Evolutionary conservation across 2,329 filamentous ascomycete genomes (phyloP).

Genomic region (Helotiales sp.): DNA sequence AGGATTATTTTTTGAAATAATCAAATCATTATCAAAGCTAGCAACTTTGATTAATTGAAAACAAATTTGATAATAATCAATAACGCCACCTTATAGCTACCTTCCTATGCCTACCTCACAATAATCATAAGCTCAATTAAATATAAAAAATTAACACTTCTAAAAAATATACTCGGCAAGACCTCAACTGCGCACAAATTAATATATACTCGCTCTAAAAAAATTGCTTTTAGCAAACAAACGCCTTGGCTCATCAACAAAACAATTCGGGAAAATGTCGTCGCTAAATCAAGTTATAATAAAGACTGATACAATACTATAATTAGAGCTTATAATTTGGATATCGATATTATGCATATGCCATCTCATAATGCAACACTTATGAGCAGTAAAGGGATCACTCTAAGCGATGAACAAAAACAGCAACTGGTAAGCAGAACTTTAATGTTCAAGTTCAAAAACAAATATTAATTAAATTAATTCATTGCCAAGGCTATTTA

Average conservation of each 20-base stretch:
- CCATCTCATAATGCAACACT: slow-evolving; percentile 31
- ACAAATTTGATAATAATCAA: not conserved
- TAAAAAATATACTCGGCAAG: slow-evolving; percentile 5
- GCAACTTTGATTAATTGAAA: not conserved
- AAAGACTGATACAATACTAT: slow-evolving; percentile 65
- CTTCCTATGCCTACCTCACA: not conserved
- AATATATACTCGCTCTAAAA: not conserved
- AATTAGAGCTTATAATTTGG: slow-evolving; percentile 66
- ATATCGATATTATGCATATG: slow-evolving; percentile 55
- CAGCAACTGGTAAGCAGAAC: slow-evolving; percentile 20
- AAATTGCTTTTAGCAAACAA: slow-evolving; percentile 49
- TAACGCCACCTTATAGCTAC: not conserved
- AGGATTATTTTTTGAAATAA: not conserved
- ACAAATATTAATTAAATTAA: slow-evolving; percentile 5
- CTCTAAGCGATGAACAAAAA: slow-evolving; percentile 39
- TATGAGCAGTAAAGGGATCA: slow-evolving; percentile 41
- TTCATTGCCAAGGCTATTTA: slow-evolving; percentile 63
- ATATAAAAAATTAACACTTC: slow-evolving; percentile 7
- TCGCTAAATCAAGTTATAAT: slow-evolving; percentile 35
- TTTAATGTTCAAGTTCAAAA: too few relatives aligned
- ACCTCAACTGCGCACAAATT: not conserved
- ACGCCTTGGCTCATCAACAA: slow-evolving; percentile 51
- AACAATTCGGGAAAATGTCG: slow-evolving; percentile 48
- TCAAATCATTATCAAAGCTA: not conserved
- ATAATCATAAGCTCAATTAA: slow-evolving; percentile 2